A percentile compares a stretch with the other conserved stretches of the same genome.
phyloP scores from a whole-genome alignment of 2,329 filamentous ascomycete species.

The Fulvia fulva region DNA sequence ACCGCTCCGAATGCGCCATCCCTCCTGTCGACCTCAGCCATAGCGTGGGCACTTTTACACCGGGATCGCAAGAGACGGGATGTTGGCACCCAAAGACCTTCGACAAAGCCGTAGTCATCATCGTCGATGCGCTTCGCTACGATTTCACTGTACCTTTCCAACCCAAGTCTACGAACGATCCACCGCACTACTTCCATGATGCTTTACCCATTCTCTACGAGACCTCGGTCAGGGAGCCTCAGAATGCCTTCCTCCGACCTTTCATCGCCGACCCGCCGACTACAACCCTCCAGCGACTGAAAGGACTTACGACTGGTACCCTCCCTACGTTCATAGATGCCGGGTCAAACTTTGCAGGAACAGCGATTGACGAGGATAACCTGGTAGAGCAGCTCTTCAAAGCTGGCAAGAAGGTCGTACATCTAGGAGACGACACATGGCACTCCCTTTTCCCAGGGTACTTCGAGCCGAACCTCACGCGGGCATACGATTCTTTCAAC shows the following conservation, averaged over 20 bases:
- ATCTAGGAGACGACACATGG: constrained; percentile 98
- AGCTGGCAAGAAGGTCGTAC: constrained; percentile 74
- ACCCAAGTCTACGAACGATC: constrained; percentile 46
- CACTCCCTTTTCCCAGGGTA: constrained; percentile 88
- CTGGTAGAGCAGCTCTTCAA: constrained; percentile 60
- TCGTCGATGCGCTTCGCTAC: constrained; percentile 92
- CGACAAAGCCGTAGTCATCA: constrained; percentile 80
- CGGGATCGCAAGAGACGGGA: constrained; percentile 54
- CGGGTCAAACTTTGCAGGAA: constrained; percentile 92
- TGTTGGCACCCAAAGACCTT: constrained; percentile 98
- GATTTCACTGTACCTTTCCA: constrained; percentile 87
- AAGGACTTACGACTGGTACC: constrained; percentile 91
- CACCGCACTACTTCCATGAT: constrained; percentile 71
- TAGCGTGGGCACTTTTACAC: constrained; percentile 29
- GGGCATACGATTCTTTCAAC: constrained; percentile 93
- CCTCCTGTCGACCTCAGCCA: constrained; percentile 56
- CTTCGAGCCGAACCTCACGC: constrained; percentile 81
- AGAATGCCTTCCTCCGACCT: constrained; percentile 82
- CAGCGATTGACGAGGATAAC: constrained; percentile 91
- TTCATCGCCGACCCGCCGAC: constrained; percentile 98
- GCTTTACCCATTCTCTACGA: constrained; percentile 84
- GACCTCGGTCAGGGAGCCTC: constrained; percentile 66
- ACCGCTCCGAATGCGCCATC: constrained; percentile 71
- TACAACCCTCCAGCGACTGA: constrained; percentile 84
- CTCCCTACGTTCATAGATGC: constrained; percentile 91